Evolutionary conservation across 140 eudicot species (phyloP).

Genomic region (Erigeron philadelphicus): DNA sequence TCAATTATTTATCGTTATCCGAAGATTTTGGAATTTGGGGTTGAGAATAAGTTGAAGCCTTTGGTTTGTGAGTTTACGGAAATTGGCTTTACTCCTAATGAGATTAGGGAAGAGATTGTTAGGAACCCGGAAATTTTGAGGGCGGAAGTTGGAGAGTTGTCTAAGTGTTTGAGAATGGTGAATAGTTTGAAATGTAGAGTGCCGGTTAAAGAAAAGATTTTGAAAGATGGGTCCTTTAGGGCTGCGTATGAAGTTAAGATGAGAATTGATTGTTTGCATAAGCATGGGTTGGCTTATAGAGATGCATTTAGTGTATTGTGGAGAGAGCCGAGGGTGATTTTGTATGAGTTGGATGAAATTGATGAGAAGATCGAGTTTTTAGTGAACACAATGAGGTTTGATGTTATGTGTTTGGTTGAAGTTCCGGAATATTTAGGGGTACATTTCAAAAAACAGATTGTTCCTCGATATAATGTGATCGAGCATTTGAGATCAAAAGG

Average conservation of each 20-base stretch:
- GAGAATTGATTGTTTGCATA: slow-evolving; percentile 72
- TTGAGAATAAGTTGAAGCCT: slow-evolving; percentile 56
- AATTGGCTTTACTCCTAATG: slow-evolving; percentile 44
- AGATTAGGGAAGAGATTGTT: slow-evolving; percentile 48
- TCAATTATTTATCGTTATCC: slow-evolving; percentile 42
- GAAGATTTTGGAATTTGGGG: slow-evolving; percentile 39
- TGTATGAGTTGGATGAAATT: slow-evolving; percentile 56
- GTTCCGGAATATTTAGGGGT: slow-evolving; percentile 86
- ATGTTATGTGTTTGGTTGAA: slow-evolving; percentile 54
- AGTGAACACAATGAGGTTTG: slow-evolving; percentile 49
- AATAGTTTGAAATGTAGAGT: slow-evolving; percentile 60
- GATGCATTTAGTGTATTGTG: slow-evolving; percentile 71
- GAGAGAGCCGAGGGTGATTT: slow-evolving; percentile 73
- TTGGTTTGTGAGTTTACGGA: slow-evolving; percentile 56
- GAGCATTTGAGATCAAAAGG: slow-evolving; percentile 72
- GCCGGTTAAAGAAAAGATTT: slow-evolving; percentile 52
- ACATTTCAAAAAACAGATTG: slow-evolving; percentile 71
- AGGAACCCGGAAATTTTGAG: slow-evolving; percentile 61
- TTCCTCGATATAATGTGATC: slow-evolving; percentile 75
- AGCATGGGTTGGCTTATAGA: slow-evolving; percentile 57
- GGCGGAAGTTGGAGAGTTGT: slow-evolving; percentile 78
- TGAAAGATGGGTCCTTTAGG: slow-evolving; percentile 52
- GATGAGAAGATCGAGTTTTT: slow-evolving; percentile 70
- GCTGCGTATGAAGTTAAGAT: slow-evolving; percentile 61
- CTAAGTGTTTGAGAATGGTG: slow-evolving; percentile 59